A percentile compares a stretch with the other conserved stretches of the same genome.
Conservation (phyloP, 768 basidiomycete species). For the Lentinula raphanica region DNA sequence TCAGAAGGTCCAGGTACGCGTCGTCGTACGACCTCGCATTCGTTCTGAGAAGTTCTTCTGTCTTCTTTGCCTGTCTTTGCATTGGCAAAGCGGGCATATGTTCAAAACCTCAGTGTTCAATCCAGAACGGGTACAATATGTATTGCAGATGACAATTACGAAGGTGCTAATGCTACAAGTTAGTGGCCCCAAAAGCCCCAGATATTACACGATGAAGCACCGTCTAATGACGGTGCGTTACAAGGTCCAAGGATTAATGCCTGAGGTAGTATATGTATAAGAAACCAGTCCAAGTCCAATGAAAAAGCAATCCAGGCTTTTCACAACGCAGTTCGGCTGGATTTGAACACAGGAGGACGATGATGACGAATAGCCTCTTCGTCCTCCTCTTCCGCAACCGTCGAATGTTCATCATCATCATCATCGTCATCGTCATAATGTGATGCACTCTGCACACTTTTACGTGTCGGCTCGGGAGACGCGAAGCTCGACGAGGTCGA, state of each 20-base stretch:
- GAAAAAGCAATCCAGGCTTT: not conserved
- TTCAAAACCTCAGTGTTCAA: too few species aligned
- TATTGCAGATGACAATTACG: not conserved
- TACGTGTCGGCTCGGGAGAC: conserved; percentile 5
- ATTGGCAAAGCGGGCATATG: too few species aligned
- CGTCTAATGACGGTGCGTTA: not conserved
- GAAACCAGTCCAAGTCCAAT: not conserved
- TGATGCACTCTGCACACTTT: not conserved
- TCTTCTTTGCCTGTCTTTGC: too few species aligned
- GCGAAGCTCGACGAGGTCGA: conserved; percentile 15
- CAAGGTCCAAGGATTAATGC: not conserved
- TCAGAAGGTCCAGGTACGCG: too few species aligned
- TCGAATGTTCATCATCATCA: conserved; percentile 6
- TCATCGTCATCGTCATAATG: conserved; percentile 8
- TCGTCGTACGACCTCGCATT: too few species aligned
- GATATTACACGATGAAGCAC: not conserved
- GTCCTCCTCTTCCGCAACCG: conserved; percentile 6
- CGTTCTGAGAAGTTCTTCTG: too few species aligned
- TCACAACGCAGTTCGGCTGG: conserved; percentile 8
- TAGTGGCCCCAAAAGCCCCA: not conserved
- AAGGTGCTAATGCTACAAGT: not conserved
- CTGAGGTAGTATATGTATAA: not conserved
- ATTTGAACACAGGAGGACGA: conserved; percentile 6
- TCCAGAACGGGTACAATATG: too few species aligned
- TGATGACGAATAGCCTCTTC: not conserved